Evolutionary conservation across 768 basidiomycete genomes (phyloP).

Genomic region (Pleurotus tuber-regium): DNA sequence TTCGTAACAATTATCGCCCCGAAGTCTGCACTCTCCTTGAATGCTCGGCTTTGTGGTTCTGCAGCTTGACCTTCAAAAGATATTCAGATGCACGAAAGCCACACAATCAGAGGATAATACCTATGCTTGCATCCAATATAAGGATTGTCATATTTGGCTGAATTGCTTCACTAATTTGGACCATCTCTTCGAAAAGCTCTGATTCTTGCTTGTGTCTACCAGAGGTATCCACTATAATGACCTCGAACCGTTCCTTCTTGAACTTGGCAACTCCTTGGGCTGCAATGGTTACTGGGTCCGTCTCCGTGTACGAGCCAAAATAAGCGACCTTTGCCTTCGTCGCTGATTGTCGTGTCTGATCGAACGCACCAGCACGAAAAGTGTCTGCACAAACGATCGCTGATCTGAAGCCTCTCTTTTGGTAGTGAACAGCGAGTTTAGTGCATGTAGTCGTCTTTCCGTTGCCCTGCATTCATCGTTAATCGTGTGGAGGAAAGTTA

Average conservation of each 20-base stretch:
- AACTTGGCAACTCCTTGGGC: conserved; percentile 95
- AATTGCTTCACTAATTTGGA: conserved; percentile 91
- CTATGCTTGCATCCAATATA: conserved; percentile 95
- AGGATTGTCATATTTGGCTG: conserved; percentile 96
- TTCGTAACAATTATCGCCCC: conserved; percentile 99
- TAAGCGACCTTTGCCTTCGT: conserved; percentile 99
- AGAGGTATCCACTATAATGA: conserved; percentile 98
- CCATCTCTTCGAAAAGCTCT: conserved; percentile 97
- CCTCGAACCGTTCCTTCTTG: conserved; percentile 97
- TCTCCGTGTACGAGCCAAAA: conserved; percentile 99
- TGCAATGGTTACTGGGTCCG: conserved; percentile 94
- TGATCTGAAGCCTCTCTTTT: conserved; percentile 94
- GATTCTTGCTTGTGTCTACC: conserved; percentile 97
- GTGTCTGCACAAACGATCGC: conserved; percentile 99
- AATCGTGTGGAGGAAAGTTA: background rate
- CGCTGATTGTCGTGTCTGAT: conserved; percentile 97
- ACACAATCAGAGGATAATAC: conserved; percentile 36
- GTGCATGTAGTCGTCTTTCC: conserved; percentile 99
- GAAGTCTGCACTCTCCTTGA: conserved; percentile 97
- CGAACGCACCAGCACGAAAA: conserved; percentile 98
- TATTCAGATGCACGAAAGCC: background rate
- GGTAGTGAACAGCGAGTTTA: conserved; percentile 96
- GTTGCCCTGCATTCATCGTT: conserved; percentile 63
- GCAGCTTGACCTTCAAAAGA: conserved; percentile 81
- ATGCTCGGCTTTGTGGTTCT: conserved; percentile 92